These are phyloP conservation scores for Yarrowia deformans DNA, from an alignment of 805 yeast species.

Conservation along the genomic window DNA sequence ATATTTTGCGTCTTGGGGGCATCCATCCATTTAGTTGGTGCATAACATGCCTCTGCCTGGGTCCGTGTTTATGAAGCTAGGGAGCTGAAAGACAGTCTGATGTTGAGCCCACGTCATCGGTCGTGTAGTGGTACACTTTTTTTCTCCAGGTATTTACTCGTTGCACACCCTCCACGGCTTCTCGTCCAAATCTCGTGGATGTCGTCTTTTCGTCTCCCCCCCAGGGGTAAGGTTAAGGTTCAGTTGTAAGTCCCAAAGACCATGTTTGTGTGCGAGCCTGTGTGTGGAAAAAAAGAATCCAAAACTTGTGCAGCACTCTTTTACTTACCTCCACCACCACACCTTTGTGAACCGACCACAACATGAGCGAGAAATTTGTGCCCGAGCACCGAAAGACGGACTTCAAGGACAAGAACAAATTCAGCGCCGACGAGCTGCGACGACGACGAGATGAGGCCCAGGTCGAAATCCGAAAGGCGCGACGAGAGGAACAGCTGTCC, in stretches of 20 bases:
- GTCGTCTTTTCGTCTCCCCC: not conserved
- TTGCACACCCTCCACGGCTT: no score
- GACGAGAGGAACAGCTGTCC: conserved; percentile 91
- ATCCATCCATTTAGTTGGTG: not conserved
- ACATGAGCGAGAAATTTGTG: conserved; percentile 59
- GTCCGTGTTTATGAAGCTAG: not conserved
- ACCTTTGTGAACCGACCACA: conserved; percentile 17
- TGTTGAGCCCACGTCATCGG: no score
- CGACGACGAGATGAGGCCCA: conserved; percentile 98
- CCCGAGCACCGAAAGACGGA: conserved; percentile 98
- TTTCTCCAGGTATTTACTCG: no score
- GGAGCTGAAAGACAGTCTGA: no score
- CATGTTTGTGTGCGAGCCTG: conserved; percentile 26
- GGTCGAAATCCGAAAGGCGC: conserved; percentile 94
- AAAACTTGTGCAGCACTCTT: conserved; percentile 17
- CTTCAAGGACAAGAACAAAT: conserved; percentile 92
- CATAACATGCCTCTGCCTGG: not conserved
- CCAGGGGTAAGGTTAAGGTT: conserved; percentile 39
- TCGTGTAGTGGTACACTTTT: no score
- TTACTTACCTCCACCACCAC: conserved; percentile 35
- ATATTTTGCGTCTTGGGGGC: conserved; percentile 28
- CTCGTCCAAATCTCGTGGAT: not conserved
- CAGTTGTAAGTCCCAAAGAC: conserved; percentile 24
- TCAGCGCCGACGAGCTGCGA: conserved; percentile 93
- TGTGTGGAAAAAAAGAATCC: conserved; percentile 35